phyloP scores from a whole-genome alignment of 1,139 yeast genomes.

The Kurtzmaniella quercitrusa region DNA sequence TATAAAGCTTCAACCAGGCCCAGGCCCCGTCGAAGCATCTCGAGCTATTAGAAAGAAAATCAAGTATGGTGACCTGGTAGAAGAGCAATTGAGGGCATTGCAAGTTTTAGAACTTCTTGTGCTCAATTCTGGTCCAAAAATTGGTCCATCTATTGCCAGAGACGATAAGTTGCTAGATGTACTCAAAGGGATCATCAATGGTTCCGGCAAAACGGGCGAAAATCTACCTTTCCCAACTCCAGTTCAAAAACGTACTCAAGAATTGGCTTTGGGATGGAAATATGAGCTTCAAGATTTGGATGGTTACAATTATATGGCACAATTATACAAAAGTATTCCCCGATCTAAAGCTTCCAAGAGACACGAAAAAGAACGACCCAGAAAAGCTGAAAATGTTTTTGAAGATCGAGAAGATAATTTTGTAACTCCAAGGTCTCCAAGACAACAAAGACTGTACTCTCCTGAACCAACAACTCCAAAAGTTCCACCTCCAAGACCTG shows the following conservation, averaged over 20 bases:
- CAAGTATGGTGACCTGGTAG: slow-evolving; percentile 66
- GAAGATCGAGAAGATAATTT: slow-evolving; percentile 10
- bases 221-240: slow-evolving; percentile 39
- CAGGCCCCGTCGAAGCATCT: slow-evolving; percentile 77
- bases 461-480: slow-evolving; percentile 13
- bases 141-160: slow-evolving; percentile 52
- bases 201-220: slow-evolving; percentile 32
- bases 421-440: slow-evolving; percentile 6
- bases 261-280: slow-evolving; percentile 63
- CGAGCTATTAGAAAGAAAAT: slow-evolving; percentile 83
- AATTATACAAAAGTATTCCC: slow-evolving; percentile 40
- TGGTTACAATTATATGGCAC: slow-evolving; percentile 49
- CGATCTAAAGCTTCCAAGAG: slow-evolving; percentile 9
- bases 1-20: slow-evolving; percentile 33
- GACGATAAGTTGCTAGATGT: slow-evolving; percentile 72
- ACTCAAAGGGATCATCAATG: slow-evolving; percentile 45
- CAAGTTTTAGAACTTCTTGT: slow-evolving; percentile 70
- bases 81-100: slow-evolving; percentile 64
- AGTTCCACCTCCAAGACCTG: slow-evolving; percentile 30
- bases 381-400: slow-evolving; percentile 12
- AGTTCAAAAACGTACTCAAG: slow-evolving; percentile 44
- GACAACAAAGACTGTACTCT: slow-evolving; percentile 1
- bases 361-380: slow-evolving; percentile 9
- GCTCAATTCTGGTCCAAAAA: slow-evolving; percentile 61
- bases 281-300: slow-evolving; percentile 48